A percentile compares a stretch with the other conserved stretches of the same genome.
These are phyloP conservation scores for Paramecium sonneborni DNA, from an alignment of 73 alveolate species.

Conservation along the genomic window DNA sequence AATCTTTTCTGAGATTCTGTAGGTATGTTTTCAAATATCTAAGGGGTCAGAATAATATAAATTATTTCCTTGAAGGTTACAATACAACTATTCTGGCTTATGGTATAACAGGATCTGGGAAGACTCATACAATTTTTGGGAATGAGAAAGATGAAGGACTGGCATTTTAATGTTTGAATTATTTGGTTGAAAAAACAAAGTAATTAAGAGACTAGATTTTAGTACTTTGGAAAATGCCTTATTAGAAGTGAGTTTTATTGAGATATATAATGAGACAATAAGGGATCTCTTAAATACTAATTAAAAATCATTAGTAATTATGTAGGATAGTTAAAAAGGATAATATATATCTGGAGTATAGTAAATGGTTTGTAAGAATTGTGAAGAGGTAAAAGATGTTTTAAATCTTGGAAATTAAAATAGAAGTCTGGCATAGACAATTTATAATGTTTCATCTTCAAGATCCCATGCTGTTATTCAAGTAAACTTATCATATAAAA, in stretches of 20 bases:
- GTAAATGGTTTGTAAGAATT: slow-evolving; percentile 71
- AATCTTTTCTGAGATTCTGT: not conserved
- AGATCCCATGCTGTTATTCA: slow-evolving; percentile 82
- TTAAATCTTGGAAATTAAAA: slow-evolving; percentile 78
- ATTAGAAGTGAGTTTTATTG: slow-evolving; percentile 86
- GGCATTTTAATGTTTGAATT: slow-evolving; percentile 89
- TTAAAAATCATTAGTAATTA: slow-evolving; percentile 73
- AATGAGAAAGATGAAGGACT: slow-evolving; percentile 91
- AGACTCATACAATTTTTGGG: slow-evolving; percentile 94
- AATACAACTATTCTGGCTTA: slow-evolving; percentile 94
- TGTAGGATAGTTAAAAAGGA: slow-evolving; percentile 84
- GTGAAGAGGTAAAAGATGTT: slow-evolving; percentile 71
- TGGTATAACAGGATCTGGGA: slow-evolving; percentile 95
- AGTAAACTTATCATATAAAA: slow-evolving; percentile 89
- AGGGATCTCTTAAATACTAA: slow-evolving; percentile 79
- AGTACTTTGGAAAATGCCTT: slow-evolving; percentile 81
- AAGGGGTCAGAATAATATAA: slow-evolving; percentile 69
- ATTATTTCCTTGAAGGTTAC: slow-evolving; percentile 91
- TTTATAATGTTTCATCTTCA: slow-evolving; percentile 84
- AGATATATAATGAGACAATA: slow-evolving; percentile 80
- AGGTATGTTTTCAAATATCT: slow-evolving; percentile 17
- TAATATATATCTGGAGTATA: slow-evolving; percentile 85
- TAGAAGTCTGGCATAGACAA: slow-evolving; percentile 80
- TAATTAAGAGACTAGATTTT: slow-evolving; percentile 74
- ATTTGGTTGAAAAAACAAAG: slow-evolving; percentile 73